Evolutionary conservation across 139 green algal genomes (phyloP), one percentile per base, ranked within the genome.

Genomic region (Bryopsis sp.): DNA sequence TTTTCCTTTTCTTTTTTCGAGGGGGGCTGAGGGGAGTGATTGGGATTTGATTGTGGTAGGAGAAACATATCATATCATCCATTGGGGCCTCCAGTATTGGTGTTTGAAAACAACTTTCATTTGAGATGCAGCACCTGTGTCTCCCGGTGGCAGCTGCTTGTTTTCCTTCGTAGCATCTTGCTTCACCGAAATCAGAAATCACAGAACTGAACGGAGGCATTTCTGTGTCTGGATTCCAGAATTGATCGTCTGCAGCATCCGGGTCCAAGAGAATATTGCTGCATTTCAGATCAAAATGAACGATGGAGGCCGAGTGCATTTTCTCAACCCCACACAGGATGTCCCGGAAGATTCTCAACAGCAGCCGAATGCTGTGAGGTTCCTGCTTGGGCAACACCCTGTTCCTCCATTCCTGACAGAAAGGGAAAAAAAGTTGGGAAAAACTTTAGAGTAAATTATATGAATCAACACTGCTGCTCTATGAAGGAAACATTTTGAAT

Each of bases 281-380:
- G 39, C 78, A 81, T 78, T 94, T 94, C 38, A 93, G 73, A 77
- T 93, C 87, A 74, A 85, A 93, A 72, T 93, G 87, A n/a, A 90
- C 78, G 5, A 92, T 67, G 1, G 73, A 59, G 0, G 28, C 33
- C 0, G 75, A 64, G 60, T 82, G 67, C 57, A 89, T 33, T 28
- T 39, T 47, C 11, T 32, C 31, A 1, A 81, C 70, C 22, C 38
- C 43, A 24, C 28, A 31, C 7, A 36, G 35, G 26, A 54, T 69
- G 5, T 7, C 15, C 3, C 28, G 5, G 37, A 69, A 69, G 37
- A 69, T 57, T 11, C 32, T 50, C 62, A 69, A n/a, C 19, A 69
- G 5, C 11, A 69, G 26, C 8, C 38, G 39, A 54, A 69, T 57
- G 7, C 35, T 36, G 35, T 36, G 54, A 58, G 62, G 37, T 38